Evolutionary conservation across 2,329 filamentous ascomycete genomes (phyloP), one percentile per base, ranked within the genome.

Genomic region (Hypoxylon sp.): DNA sequence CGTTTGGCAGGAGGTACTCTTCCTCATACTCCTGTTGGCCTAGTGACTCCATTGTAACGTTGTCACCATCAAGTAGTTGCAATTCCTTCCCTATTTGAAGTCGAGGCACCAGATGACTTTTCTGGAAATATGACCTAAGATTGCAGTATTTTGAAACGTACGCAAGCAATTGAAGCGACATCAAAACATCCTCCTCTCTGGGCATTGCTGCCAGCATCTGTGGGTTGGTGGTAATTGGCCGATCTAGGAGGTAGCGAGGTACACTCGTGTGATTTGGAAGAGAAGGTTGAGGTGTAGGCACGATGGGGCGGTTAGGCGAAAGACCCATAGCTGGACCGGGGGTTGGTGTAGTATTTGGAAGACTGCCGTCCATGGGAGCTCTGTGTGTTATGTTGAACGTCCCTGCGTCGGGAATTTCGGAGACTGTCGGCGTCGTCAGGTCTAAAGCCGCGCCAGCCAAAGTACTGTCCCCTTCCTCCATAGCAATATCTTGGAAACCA

Each of bases 121-220:
- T 88, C 77, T 99, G 96, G 79, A 99, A 99, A 80, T 98, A 99
- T 3, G 93, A 91, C 17, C 96, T 90, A 30, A 99, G 87, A 74
- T 97, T 97, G 85, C 96, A 98, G 81, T 99, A 99, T 80, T 99
- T 99, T 23, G 94, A 98, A 62, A 99, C 95, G 78, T 99, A 99
- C 14, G 96, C 96, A 49, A 99, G 87, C 19, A 99, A 88, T 80
- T 99, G 96, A 38, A 99, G 86, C 5, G 96, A 98, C 95, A 99
- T 98, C 70, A 99, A 85, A 2, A 99, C 96, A 75, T 99, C 96
- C 79, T 99, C 96, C 75, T 99, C 96, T 55, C 96, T 90, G 9
- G 96, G 96, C 92, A 98, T 97, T 10, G 94, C 91, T 28, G 94
- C 93, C 32, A 97, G 83, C 74, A 97, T 90, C 72, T 91, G 90